Percentiles rank a stretch among this genome's conserved stretches.
phyloP scores from a whole-genome alignment of 2,329 filamentous ascomycete genomes.

The Monosporascus sp. region DNA sequence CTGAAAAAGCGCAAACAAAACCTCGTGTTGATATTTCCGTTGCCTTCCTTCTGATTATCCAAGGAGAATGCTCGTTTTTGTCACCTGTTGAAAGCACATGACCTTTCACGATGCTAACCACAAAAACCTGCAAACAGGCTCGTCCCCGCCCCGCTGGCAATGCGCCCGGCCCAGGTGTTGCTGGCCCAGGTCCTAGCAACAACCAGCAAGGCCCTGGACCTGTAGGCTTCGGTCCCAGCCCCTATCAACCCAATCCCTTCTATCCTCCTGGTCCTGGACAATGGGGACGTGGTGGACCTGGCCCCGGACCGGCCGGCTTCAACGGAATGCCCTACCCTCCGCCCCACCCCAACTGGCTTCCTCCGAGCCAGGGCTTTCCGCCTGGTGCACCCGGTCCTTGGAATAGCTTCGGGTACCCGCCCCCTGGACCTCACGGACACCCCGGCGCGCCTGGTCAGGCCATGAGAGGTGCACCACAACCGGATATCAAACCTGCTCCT shows the following conservation, averaged over 20 bases:
- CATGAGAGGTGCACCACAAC: conserved; percentile 29
- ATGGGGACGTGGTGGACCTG: conserved; percentile 50
- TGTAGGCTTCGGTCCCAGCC: conserved; percentile 38
- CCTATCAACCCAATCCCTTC: conserved; percentile 42
- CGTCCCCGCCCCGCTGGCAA: conserved; percentile 30
- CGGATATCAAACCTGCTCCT: conserved; percentile 43
- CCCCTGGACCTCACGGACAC: conserved; percentile 43
- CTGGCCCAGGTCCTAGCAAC: conserved; percentile 17
- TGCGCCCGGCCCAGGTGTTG: conserved; percentile 11
- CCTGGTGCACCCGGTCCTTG: conserved; percentile 58
- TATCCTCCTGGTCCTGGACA: conserved; percentile 49
- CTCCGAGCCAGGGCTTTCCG: conserved; percentile 70
- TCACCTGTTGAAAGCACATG: conserved; percentile 2
- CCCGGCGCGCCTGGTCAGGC: conserved; percentile 27
- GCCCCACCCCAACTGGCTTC: conserved; percentile 73
- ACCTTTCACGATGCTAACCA: conserved; percentile 20
- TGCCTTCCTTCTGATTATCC: conserved; percentile 97
- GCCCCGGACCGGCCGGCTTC: conserved; percentile 61
- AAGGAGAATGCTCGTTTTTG: conserved; percentile 18
- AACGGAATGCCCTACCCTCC: conserved; percentile 75
- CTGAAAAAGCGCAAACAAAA: conserved; percentile 90
- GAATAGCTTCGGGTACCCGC: conserved; percentile 58
- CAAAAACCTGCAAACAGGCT: conserved; percentile 25
- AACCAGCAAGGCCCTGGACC: conserved; percentile 23
- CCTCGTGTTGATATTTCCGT: conserved; percentile 95